Evolutionary conservation across 2,329 filamentous ascomycete species (phyloP), one percentile per base, ranked within the genome.

Genomic region (Fusarium sp.): DNA sequence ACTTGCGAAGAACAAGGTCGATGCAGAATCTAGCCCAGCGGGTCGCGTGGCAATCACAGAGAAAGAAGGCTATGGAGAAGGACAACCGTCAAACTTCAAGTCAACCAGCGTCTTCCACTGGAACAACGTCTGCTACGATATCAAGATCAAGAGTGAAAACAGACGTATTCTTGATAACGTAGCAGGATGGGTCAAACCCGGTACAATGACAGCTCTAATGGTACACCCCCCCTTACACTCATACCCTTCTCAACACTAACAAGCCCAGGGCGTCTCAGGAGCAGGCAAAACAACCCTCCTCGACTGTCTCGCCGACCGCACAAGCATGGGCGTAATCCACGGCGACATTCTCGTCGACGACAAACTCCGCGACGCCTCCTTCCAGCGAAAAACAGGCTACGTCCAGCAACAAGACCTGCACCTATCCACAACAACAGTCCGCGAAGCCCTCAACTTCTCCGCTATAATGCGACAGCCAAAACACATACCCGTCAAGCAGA

Each of bases 321-420:
- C 92, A 9, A 94, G 92, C 1, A 94, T 95, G 89, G 94, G 94
- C 79, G 91, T 96, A 22, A 93, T 97, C 39, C 89, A 87, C 3
- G 94, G 94, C 59, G 91, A 95, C 68, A 95, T 97, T 88, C 80
- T 88, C 8, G 86, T 89, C 20, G 85, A 89, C 58, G 87, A 86
- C 13, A 87, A 86, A 45, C 89, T 88, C 35, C 89, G 92, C 39
- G 93, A 95, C 72, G 86, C 86, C 17, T 93, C 92, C 0, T 97
- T 97, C 86, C 94, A 96, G 79, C 90, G 94, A 59, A 95, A 94
- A 82, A 95, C 93, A 0, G 94, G 94, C 46, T 96, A 96, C 74
- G 94, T 94, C 29, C 93, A 96, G 77, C 94, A 97, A 79, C 93
- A 96, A 77, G 94, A 97, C 86, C 86, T 97, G 4, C 94, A 97